Conservation (phyloP, 768 basidiomycete genomes). For the Suillus brevipes region DNA sequence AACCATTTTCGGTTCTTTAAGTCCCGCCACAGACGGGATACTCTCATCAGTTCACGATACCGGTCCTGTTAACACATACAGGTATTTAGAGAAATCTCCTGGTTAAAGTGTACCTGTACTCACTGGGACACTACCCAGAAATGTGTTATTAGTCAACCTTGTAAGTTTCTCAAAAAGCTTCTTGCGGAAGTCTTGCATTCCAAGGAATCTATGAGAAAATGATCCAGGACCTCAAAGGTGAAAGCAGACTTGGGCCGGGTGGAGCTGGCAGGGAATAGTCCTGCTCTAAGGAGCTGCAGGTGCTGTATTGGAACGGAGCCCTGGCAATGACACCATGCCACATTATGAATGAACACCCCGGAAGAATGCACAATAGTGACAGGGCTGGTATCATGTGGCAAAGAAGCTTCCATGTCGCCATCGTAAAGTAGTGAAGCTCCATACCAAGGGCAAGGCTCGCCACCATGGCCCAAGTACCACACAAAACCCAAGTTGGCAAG, state of each 20-base stretch:
- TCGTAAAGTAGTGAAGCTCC: not conserved
- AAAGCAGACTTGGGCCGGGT: slow-evolving; percentile 8
- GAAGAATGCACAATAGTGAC: not conserved
- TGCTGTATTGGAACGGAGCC: not conserved
- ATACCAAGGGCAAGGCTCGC: slow-evolving; percentile 16
- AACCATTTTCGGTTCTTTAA: slow-evolving; percentile 5
- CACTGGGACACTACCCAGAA: not conserved
- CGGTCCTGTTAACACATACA: slow-evolving; percentile 3
- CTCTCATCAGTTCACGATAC: slow-evolving; percentile 15
- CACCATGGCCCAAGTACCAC: slow-evolving; percentile 22
- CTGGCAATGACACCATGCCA: slow-evolving; percentile 7
- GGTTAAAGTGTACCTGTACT: not conserved
- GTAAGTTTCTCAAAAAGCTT: slow-evolving; percentile 13
- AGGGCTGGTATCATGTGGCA: not conserved
- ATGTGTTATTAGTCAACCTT: slow-evolving; percentile 9
- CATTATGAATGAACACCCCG: slow-evolving; percentile 5
- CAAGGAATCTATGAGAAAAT: slow-evolving; percentile 11
- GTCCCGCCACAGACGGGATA: slow-evolving; percentile 6
- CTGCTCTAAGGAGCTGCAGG: not conserved
- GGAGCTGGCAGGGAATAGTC: slow-evolving; percentile 10
- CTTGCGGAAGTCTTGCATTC: slow-evolving; percentile 18
- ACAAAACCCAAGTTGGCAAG: slow-evolving; percentile 21
- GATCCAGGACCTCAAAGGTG: slow-evolving; percentile 9
- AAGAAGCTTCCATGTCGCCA: not conserved
- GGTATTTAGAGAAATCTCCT: not conserved